phyloP scores from a whole-genome alignment of 2,329 filamentous ascomycete genomes.

The Emmonsiellopsis sp. region DNA sequence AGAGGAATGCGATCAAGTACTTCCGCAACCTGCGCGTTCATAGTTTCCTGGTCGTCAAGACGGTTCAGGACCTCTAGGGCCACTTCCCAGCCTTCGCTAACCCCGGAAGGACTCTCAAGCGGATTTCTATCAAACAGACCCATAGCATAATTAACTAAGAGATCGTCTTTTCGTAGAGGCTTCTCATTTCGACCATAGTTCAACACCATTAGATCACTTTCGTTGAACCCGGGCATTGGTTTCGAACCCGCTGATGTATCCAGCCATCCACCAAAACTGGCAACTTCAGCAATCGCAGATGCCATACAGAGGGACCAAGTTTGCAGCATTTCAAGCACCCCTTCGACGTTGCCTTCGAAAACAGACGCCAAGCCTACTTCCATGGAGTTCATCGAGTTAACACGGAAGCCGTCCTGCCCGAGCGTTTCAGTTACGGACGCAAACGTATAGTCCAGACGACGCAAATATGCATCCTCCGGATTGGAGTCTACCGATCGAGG shows the following conservation, averaged over 20 bases:
- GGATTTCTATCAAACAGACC: constrained; percentile 39
- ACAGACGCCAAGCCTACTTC: constrained; percentile 75
- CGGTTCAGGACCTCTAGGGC: constrained; percentile 74
- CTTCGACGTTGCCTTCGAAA: constrained; percentile 73
- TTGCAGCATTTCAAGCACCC: constrained; percentile 62
- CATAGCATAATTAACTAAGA: constrained; percentile 67
- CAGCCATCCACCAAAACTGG: constrained; percentile 75
- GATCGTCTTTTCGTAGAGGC: constrained; percentile 66
- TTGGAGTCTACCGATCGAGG: constrained; percentile 38
- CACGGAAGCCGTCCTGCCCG: constrained; percentile 56
- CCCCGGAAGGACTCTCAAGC: constrained; percentile 25
- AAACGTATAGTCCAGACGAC: constrained; percentile 63
- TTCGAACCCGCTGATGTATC: constrained; percentile 47
- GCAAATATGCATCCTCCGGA: constrained; percentile 60
- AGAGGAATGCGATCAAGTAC: constrained; percentile 66
- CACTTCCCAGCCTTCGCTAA: constrained; percentile 76
- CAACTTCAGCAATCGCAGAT: constrained; percentile 71
- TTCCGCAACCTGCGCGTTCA: constrained; percentile 63
- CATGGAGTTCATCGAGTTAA: constrained; percentile 65
- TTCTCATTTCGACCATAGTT: constrained; percentile 56
- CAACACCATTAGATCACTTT: constrained; percentile 76
- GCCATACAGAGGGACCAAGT: constrained; percentile 74
- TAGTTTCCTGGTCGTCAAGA: constrained; percentile 62
- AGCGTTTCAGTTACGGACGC: constrained; percentile 53
- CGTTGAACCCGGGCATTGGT: constrained; percentile 60